Conservation (phyloP, 2,329 filamentous ascomycete genomes). For the Trichoderma polysporum region DNA sequence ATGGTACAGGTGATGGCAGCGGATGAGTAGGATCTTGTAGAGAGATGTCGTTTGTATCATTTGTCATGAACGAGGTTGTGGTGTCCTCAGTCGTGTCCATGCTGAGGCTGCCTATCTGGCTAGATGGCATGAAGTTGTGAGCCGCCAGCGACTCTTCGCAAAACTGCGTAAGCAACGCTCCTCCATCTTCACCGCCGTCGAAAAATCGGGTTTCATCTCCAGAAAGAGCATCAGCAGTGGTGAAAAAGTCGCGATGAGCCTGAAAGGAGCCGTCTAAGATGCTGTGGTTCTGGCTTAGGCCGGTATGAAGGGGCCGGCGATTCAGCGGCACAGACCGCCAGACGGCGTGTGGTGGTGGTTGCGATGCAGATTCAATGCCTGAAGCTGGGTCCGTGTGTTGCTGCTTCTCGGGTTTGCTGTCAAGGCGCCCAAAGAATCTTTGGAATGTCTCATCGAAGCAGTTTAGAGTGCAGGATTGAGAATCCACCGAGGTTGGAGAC, state of each 20-base stretch:
- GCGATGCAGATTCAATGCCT: not conserved
- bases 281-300: constrained; percentile 52
- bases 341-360: constrained; percentile 36
- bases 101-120: constrained; percentile 48
- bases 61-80: constrained; percentile 25
- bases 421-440: constrained; percentile 27
- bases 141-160: constrained; percentile 75
- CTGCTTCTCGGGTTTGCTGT: not conserved
- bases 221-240: constrained; percentile 42
- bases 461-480: constrained; percentile 33
- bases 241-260: constrained; percentile 48
- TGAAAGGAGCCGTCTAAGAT: constrained; percentile 31
- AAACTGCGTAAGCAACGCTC: constrained; percentile 59
- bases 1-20: constrained; percentile 30
- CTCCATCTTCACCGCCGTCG: constrained; percentile 34
- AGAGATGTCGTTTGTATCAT: constrained; percentile 23
- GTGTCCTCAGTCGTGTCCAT: constrained; percentile 16
- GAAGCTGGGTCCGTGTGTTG: not conserved
- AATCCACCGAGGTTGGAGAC: constrained; percentile 30
- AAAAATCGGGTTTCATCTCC: constrained; percentile 1
- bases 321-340: constrained; percentile 58
- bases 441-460: constrained; percentile 30
- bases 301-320: constrained; percentile 47
- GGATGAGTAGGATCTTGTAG: constrained; percentile 24
- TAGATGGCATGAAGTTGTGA: constrained; percentile 65